Percentiles rank a stretch among this genome's conserved stretches.
These are phyloP conservation scores for Fusarium vanettenii DNA, from an alignment of 2,329 filamentous ascomycete species.

Conservation along the genomic window DNA sequence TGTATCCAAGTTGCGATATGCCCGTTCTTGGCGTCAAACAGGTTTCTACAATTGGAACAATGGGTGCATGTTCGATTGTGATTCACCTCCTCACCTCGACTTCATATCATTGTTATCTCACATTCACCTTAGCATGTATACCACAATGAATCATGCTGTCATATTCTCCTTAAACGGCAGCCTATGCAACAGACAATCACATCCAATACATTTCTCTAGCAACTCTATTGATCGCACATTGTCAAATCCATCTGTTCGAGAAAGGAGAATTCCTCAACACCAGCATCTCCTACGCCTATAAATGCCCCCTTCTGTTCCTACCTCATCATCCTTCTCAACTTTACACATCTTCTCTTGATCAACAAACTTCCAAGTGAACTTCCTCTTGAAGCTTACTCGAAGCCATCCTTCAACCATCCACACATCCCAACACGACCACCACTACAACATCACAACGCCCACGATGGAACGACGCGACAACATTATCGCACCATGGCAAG, in stretches of 20 bases:
- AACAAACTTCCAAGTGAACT: background rate
- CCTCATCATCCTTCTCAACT: background rate
- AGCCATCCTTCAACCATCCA: background rate
- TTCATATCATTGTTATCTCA: background rate
- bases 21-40: background rate
- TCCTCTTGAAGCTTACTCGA: background rate
- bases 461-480: background rate
- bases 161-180: background rate
- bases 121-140: background rate
- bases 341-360: background rate
- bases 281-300: background rate
- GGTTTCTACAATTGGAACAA: background rate
- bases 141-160: background rate
- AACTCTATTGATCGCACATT: background rate
- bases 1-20: background rate
- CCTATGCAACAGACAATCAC: background rate
- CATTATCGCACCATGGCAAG: conserved; percentile 12
- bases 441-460: background rate
- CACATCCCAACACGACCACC: background rate
- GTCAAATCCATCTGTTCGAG: background rate
- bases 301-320: background rate
- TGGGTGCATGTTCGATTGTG: background rate
- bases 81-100: background rate
- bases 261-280: background rate
- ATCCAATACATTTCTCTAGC: background rate